These are phyloP conservation scores for Aspergillus steynii DNA, from an alignment of 495 filamentous ascomycete species.

Conservation along the genomic window DNA sequence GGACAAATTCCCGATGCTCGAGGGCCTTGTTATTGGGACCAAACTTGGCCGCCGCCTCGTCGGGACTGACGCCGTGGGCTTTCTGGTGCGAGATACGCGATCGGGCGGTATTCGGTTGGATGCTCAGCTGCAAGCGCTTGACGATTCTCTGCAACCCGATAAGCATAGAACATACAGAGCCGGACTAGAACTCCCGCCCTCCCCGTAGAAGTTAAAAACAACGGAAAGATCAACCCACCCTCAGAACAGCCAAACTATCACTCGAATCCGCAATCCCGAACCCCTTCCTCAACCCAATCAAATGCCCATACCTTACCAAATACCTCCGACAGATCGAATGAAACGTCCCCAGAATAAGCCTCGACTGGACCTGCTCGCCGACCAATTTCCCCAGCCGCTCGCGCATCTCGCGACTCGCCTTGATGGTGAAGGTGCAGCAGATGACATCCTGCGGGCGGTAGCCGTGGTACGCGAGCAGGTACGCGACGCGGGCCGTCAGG, in stretches of 20 bases:
- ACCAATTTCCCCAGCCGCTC: conserved; percentile 77
- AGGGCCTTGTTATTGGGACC: conserved; percentile 47
- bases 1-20: conserved; percentile 72
- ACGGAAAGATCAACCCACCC: conserved; percentile 14
- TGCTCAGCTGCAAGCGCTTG: conserved; percentile 64
- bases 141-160: conserved; percentile 62
- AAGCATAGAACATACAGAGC: not conserved
- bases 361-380: conserved; percentile 73
- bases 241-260: conserved; percentile 74
- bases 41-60: conserved; percentile 40
- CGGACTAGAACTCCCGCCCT: not conserved
- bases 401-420: conserved; percentile 95
- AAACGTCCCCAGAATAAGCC: conserved; percentile 89
- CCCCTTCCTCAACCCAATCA: conserved; percentile 76
- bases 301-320: conserved; percentile 78
- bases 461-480: conserved; percentile 78
- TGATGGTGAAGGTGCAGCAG: conserved; percentile 97
- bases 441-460: conserved; percentile 89
- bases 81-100: conserved; percentile 85
- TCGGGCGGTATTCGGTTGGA: conserved; percentile 69
- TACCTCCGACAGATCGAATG: conserved; percentile 91
- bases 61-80: conserved; percentile 61
- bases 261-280: conserved; percentile 92
- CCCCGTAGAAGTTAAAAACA: conserved; percentile 3
- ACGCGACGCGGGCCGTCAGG: conserved; percentile 89